Base-by-base conservation (phyloP, 2,329 filamentous ascomycete species). In the Stagonosporopsis rhizophila region DNA sequence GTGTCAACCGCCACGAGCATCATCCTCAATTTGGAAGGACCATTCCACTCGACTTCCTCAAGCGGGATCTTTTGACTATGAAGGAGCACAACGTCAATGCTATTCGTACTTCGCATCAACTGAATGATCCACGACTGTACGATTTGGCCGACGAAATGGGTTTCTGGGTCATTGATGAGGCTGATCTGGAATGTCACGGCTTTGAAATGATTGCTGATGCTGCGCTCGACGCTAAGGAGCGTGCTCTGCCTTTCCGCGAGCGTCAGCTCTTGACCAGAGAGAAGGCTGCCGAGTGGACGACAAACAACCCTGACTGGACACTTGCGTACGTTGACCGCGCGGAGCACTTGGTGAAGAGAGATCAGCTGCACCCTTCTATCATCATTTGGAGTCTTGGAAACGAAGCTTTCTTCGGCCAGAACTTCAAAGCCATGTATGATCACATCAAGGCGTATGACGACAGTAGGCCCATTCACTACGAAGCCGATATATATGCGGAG, bases 381-480 rank as follows among this genome's bases (percentile, higher is more conserved):
- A 85, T 91, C 44, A 83, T 90, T 38, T 91, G 89, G 89, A 88
- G 85, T 42, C 78, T 91, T 0, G 89, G 89, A 0, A 91, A 91
- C 65, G 89, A 91, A 68, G 84, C 88, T 0, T 91, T 89, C 68
- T 90, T 89, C 65, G 89, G 89, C 0, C 77, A 79, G 8, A 91
- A 91, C 66, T 86, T 89, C 66, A 80, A 79, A 41, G 85, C 83
- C 30, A 91, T 91, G 89, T 87, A 87, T 62, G 76, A 86, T 3
- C 87, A 83, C 68, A 81, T 82, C 45, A 87, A 85, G 58, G 56
- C 75, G 1, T 76, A 80, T n/a, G 88, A 90, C 61, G 79, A 82
- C 0, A 81, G 80, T 0, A 78, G 88, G 6, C 80, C 83, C 0
- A 78, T 90, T 0, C 88, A 90, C 69, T 90, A 90, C 65, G 88